A percentile compares a stretch with the other conserved stretches of the same genome.
Conservation (phyloP, 495 filamentous ascomycete genomes). For the Trypethelium eluteriae region DNA sequence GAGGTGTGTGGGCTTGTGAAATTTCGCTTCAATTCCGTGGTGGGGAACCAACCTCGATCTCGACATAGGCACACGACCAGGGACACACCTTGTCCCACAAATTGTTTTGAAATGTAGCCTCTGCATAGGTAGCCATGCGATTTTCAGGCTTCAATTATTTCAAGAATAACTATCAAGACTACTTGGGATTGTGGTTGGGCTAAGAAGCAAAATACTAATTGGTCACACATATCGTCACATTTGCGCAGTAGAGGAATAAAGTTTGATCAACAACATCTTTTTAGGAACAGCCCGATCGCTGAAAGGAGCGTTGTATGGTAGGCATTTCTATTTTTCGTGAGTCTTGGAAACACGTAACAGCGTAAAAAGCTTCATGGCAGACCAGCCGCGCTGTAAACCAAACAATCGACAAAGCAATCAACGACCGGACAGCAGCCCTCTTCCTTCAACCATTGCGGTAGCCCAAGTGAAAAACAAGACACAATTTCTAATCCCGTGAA, state of each 20-base stretch:
- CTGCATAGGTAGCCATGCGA: too few relatives aligned
- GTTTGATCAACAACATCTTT: conserved; percentile 10
- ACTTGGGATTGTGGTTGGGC: too few relatives aligned
- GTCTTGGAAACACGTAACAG: background rate
- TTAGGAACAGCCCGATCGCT: conserved; percentile 11
- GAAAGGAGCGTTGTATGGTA: conserved; percentile 10
- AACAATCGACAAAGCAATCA: background rate
- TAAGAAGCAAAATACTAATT: too few relatives aligned
- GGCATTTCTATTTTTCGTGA: background rate
- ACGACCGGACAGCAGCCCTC: conserved; percentile 7
- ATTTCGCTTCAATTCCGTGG: conserved; percentile 5
- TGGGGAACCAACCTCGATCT: background rate
- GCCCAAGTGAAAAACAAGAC: background rate
- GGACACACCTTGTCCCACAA: background rate
- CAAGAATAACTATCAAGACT: too few relatives aligned
- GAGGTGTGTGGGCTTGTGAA: conserved; percentile 1
- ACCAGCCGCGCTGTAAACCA: conserved; percentile 6
- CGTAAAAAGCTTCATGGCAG: conserved; percentile 8
- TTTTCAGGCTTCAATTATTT: too few relatives aligned
- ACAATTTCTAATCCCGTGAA: background rate
- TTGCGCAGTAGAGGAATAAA: background rate
- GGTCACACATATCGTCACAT: background rate
- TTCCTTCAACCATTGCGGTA: background rate
- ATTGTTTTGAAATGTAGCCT: background rate
- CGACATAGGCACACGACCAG: background rate